Base-by-base conservation (phyloP, 75 land plant species). In the Chamaecyparis obtusa region DNA sequence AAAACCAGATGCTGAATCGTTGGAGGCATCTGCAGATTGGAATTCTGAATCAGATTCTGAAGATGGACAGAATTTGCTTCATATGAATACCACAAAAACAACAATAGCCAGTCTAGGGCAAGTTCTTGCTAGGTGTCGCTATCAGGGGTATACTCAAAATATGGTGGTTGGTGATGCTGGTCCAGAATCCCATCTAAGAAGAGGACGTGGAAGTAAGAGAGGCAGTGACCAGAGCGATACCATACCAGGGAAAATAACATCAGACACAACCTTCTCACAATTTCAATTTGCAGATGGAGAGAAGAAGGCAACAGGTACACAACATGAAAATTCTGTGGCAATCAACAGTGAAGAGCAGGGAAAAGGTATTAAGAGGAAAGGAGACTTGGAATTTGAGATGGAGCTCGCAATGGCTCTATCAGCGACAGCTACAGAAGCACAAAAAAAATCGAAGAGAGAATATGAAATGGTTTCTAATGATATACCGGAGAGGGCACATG, bases 331-430 rank as follows among this genome's bases (percentile, higher is more conserved):
- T 81, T 46, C 83, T 44, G 54, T 19, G 54, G 83, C 43, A 27
- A 81, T 46, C 32, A 11, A 81, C 46, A 81, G 83, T 27, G 49
- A 44, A 44, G 83, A 5, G 14, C 30, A 81, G 48, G 54, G 46
- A 9, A 67, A 85, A 85, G 30, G 1, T 30, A 15, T 85, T 57
- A 95, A 91, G 88, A 89, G 96, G 80, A 98, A 91, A 90, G 96
- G 97, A 43, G 99, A 98, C 87, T 81, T 93, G 87, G 99, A 98
- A 87, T 98, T 95, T 88, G 94, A 97, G 88, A 82, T 93, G 88
- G 94, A 98, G 90, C 19, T 98, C 79, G 92, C 93, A 85, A 95
- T 94, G 96, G 99, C 99, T 88, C 88, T 97, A 86, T 89, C 95
- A 81, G 95, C 99, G 41, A 97, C 99, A 56, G 92, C 94, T 39